Evolutionary conservation across 208 protist species (phyloP), one percentile per base, ranked within the genome.

Genomic region (Trypanosoma scelopori): DNA sequence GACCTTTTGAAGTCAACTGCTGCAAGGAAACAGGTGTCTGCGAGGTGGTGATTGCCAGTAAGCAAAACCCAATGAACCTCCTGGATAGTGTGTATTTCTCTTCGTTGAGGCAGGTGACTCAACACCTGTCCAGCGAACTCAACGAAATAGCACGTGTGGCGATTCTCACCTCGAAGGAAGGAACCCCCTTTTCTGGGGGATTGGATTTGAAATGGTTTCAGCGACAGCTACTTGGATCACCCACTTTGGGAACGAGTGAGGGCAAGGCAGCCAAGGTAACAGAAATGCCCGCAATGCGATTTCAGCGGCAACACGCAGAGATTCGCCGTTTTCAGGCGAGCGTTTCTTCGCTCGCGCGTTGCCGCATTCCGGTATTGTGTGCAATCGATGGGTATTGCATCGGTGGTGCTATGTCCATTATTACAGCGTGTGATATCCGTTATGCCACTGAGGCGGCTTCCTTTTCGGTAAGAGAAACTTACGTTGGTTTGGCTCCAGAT

Each of bases 311-410:
- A 62, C 85, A 89, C 57, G 63, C 69, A 39, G 20, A 71, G 16
- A 80, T 85, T 39, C 69, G 74, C 18, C 18, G 46, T 32, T 92
- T 85, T 35, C 85, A 89, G 50, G 70, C 79, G 52, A 53, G 72
- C 52, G 45, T 89, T 53, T 89, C 82, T 13, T 61, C 78, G 18
- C 35, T 92, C 27, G 79, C 80, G 23, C 75, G 74, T 18, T 92
- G 85, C 74, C 69, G 79, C 43, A 71, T 92, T 28, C 85, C 82
- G 7, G 67, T 92, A 37, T 76, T 89, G 22, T 75, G 74, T 16
- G 82, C 82, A 41, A 78, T 89, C 37, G 77, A 92, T 70, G 48
- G 75, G 12, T 71, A 87, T 67, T 92, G 85, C 69, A 81, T 92
- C 48, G 89, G 85, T 37, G 83, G 81, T n/a, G 85, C 68, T 28